Evolutionary conservation across 1,284 basidiomycete species (phyloP), one percentile per base, ranked within the genome.

Genomic region (Bondarzewia mesenterica): DNA sequence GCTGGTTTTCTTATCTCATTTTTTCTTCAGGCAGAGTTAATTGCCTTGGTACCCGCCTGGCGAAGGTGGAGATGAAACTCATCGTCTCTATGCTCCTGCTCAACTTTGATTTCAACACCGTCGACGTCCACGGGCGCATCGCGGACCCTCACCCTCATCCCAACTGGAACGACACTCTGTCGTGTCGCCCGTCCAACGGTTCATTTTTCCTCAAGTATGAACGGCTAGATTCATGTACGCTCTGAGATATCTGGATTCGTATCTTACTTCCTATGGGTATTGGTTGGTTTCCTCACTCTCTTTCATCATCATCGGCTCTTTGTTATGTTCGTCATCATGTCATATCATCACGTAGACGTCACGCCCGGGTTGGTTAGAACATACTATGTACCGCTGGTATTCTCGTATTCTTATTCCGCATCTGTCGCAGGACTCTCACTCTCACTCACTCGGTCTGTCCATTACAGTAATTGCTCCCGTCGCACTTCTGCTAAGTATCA

Each of bases 111-210:
- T 75, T 79, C 57, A 63, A 61, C 37, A 64, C 78, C 46, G 75
- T 83, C 6, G 78, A 82, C 58, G 62, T 61, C 25, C 58, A 57
- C 32, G 84, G 80, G 36, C 63, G 67, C 52, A 61, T 59, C 21
- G 69, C 69, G 18, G 62, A 66, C 49, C 62, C 63, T 27, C 63
- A 72, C 4, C 83, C 82, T 25, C 68, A 61, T 36, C 84, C 85
- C 14, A 80, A 87, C 57, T 87, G 85, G 84, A 86, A 87, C 62
- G 84, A 87, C 59, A 74, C 75, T 49, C 69, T 84, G 41, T 65
- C 77, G 46, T 85, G 84, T 59, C 74, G 78, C 38, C 84, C 84
- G 5, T 68, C 73, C 42, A 60, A 67, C 45, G 74, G 72, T 40
- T 65, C 73, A 29, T 80, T 76, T 58, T 74, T 68, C 54, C 57